Percentiles rank a stretch among this genome's conserved stretches.
Evolutionary conservation across 1,284 basidiomycete genomes (phyloP).

Genomic region (Quambalaria eucalypti): DNA sequence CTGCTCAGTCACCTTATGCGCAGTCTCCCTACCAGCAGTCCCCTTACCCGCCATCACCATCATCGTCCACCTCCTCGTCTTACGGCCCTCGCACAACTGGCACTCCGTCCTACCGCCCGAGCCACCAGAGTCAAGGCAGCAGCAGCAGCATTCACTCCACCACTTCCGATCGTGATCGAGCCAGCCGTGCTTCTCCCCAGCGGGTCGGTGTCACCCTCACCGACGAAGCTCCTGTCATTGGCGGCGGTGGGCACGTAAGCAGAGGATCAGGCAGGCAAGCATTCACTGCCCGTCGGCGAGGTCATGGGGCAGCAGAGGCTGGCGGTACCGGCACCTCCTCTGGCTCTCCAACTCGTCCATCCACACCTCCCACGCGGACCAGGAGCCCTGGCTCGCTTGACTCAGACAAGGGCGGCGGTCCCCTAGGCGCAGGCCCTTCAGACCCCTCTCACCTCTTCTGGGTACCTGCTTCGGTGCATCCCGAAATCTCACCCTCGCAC

Average conservation of each 20-base stretch:
- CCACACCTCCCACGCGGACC: background rate
- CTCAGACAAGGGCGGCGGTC: background rate
- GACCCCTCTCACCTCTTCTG: constrained; percentile 66
- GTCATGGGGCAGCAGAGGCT: constrained; percentile 15
- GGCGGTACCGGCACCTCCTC: constrained; percentile 8
- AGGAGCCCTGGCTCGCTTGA: background rate
- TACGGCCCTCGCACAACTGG: too few relatives aligned
- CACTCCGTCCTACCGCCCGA: too few relatives aligned
- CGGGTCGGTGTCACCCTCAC: constrained; percentile 20
- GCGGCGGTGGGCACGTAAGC: background rate
- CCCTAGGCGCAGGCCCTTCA: constrained; percentile 9
- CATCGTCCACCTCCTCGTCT: background rate
- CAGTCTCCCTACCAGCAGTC: background rate
- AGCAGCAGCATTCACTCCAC: background rate
- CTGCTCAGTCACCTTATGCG: background rate
- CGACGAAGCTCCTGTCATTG: constrained; percentile 27
- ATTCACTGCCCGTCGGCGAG: constrained; percentile 32
- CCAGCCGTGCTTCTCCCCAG: too few relatives aligned
- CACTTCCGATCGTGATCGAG: too few relatives aligned
- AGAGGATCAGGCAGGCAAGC: constrained; percentile 3
- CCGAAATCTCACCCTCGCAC: constrained; percentile 90
- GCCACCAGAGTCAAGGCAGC: too few relatives aligned
- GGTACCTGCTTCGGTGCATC: constrained; percentile 91
- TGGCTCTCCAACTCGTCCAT: background rate
- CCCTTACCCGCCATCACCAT: background rate